Percentiles rank a stretch among this genome's conserved stretches.
These are phyloP conservation scores for Fomitopsis schrenkii DNA, from an alignment of 1,284 basidiomycete species.

Conservation along the genomic window DNA sequence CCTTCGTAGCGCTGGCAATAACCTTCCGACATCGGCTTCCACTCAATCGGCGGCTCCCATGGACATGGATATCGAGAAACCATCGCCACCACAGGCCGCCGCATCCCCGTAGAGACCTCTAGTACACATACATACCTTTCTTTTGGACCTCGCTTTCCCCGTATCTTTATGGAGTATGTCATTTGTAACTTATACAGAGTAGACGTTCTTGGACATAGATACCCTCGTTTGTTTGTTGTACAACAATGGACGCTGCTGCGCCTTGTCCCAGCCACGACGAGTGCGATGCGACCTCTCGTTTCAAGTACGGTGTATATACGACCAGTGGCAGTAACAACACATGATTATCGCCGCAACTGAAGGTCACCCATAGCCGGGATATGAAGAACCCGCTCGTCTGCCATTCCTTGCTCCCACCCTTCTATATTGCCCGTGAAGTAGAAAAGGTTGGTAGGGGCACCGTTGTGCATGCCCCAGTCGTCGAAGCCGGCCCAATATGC, in stretches of 20 bases:
- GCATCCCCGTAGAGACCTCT: neutral
- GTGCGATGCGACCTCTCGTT: neutral
- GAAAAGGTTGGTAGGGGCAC: conserved; percentile 17
- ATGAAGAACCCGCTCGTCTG: neutral
- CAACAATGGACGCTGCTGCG: neutral
- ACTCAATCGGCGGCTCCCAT: neutral
- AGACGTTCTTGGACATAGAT: neutral
- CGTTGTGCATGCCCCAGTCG: conserved; percentile 17
- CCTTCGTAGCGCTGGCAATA: conserved; percentile 21
- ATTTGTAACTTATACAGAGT: neutral
- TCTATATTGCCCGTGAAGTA: conserved; percentile 15
- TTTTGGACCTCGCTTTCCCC: neutral
- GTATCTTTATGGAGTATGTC: neutral
- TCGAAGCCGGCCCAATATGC: conserved; percentile 23
- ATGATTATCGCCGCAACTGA: neutral
- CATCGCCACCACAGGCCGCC: neutral
- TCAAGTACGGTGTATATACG: neutral
- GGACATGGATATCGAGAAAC: conserved; percentile 1
- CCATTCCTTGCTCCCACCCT: neutral
- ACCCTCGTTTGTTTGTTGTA: neutral
- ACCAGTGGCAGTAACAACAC: neutral
- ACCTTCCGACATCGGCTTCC: conserved; percentile 3
- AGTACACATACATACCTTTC: neutral
- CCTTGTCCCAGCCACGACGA: neutral
- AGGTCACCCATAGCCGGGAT: conserved; percentile 1